Evolutionary conservation across 805 yeast species (phyloP), one percentile per base, ranked within the genome.

Genomic region (Wickerhamiella galacta): DNA sequence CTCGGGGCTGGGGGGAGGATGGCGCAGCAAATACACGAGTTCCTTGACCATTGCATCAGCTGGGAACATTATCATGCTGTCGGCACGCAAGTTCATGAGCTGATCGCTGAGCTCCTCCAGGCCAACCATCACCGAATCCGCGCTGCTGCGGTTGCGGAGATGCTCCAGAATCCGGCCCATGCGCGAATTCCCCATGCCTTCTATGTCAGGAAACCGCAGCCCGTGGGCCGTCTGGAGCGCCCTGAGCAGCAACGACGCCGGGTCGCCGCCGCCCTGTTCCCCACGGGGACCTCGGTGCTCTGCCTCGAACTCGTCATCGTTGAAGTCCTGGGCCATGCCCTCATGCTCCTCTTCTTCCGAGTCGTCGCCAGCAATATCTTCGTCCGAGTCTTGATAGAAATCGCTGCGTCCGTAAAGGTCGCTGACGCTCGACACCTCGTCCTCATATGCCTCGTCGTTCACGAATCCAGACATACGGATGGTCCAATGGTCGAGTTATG

Each of bases 1-100:
- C 47, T 87, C 95, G 31, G 80, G 56, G 15, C 70, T 78, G 19
- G 62, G 65, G 31, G 33, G 20, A n/a, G 29, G 27, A 2, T 16
- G 16, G 16, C 16, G 14, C 6, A 34, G 19, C 2, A 34, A 20
- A 4, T n/a, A 14, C 1, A 30, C 29, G 10, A 34, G 31, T 24
- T 26, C 31, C 9, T 23, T 17, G 4, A 22, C 17, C 2, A 30
- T 31, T 8, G 16, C 31, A 8, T 25, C 17, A 14, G 20, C 25
- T 10, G 37, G 37, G 24, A 34, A 30, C 16, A 32, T 20, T 10
- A 30, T 14, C 16, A 29, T 28, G n/a, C 19, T 27, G n/a, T 30
- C 37, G 14, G 20, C 37, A 16, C 33, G 37, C 28, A 25, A 17
- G 33, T 19, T 34, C 23, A 34, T 20, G 5, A 34, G 37, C 16